A percentile compares a stretch with the other conserved stretches of the same genome.
Evolutionary conservation across 805 yeast genomes (phyloP).

Genomic region (Wickerhamiella australiensis): DNA sequence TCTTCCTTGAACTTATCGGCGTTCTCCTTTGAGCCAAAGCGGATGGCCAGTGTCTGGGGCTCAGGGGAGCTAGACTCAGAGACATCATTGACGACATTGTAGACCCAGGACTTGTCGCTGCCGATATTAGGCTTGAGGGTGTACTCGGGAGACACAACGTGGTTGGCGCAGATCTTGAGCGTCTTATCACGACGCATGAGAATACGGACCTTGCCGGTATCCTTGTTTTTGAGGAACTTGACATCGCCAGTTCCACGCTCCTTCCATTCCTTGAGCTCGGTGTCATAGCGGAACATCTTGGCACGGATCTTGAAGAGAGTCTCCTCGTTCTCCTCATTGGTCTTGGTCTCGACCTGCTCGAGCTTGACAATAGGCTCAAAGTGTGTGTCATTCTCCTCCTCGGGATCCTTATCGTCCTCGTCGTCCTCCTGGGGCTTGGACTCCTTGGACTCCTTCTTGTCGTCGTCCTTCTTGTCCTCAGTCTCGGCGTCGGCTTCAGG

Average conservation of each 20-base stretch:
- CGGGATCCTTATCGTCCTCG: slow-evolving; percentile 45
- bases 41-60: slow-evolving; percentile 91
- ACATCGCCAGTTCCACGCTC: slow-evolving; percentile 99
- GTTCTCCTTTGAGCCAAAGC: slow-evolving; percentile 53
- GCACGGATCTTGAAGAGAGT: slow-evolving; percentile 79
- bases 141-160: slow-evolving; percentile 63
- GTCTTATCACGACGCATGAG: slow-evolving; percentile 99
- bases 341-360: slow-evolving; percentile 91
- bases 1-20: slow-evolving; percentile 92
- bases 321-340: slow-evolving; percentile 86
- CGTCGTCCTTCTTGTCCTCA: slow-evolving; percentile 34
- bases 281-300: slow-evolving; percentile 74
- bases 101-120: slow-evolving; percentile 97
- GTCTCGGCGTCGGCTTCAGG: slow-evolving; percentile 27
- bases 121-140: slow-evolving; percentile 86
- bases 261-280: slow-evolving; percentile 72
- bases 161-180: slow-evolving; percentile 95
- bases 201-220: slow-evolving; percentile 69
- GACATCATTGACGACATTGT: slow-evolving; percentile 83
- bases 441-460: slow-evolving; percentile 22
- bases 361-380: slow-evolving; percentile 93
- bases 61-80: slow-evolving; percentile 85
- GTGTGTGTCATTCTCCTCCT: slow-evolving; percentile 73
- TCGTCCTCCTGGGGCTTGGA: slow-evolving; percentile 19
- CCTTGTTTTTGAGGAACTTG: slow-evolving; percentile 83